phyloP scores from a whole-genome alignment of 2,329 filamentous ascomycete genomes.

The Boeremia lycopersici region DNA sequence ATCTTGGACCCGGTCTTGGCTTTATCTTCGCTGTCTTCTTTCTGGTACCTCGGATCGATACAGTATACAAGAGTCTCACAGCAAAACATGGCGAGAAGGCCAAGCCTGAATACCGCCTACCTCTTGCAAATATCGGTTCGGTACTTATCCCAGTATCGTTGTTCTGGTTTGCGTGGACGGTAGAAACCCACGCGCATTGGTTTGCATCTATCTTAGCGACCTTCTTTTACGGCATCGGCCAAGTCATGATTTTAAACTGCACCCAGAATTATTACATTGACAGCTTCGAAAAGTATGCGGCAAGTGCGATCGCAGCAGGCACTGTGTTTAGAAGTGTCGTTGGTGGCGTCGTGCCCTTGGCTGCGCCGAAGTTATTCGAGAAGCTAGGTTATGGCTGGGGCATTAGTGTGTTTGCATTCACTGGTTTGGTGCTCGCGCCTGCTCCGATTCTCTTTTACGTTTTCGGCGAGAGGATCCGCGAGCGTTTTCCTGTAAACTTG shows the following conservation, averaged over 20 bases:
- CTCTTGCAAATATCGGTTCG: conserved; percentile 54
- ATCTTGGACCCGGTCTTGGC: conserved; percentile 53
- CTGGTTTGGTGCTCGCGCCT: conserved; percentile 53
- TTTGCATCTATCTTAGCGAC: conserved; percentile 49
- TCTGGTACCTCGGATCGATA: conserved; percentile 55
- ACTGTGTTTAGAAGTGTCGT: conserved; percentile 55
- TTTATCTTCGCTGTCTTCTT: conserved; percentile 54
- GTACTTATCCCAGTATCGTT: conserved; percentile 52
- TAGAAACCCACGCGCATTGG: conserved; percentile 51
- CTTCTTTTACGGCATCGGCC: conserved; percentile 59
- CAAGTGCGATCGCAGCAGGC: conserved; percentile 57
- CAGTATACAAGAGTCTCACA: conserved; percentile 54
- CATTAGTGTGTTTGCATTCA: conserved; percentile 56
- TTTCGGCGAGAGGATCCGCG: conserved; percentile 54
- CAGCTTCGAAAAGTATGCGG: conserved; percentile 58
- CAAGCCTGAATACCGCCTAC: conserved; percentile 53
- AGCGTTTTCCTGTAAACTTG: conserved; percentile 46
- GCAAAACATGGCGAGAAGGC: conserved; percentile 49
- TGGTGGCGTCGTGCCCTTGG: conserved; percentile 55
- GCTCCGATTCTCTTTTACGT: conserved; percentile 57
- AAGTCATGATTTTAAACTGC: conserved; percentile 59
- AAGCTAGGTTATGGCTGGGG: conserved; percentile 58
- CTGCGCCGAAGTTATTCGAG: conserved; percentile 53
- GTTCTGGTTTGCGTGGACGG: conserved; percentile 53
- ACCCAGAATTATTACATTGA: conserved; percentile 64